These are phyloP conservation scores for Aspergillus sp. DNA, from an alignment of 2,329 filamentous ascomycete genomes.

Conservation along the genomic window DNA sequence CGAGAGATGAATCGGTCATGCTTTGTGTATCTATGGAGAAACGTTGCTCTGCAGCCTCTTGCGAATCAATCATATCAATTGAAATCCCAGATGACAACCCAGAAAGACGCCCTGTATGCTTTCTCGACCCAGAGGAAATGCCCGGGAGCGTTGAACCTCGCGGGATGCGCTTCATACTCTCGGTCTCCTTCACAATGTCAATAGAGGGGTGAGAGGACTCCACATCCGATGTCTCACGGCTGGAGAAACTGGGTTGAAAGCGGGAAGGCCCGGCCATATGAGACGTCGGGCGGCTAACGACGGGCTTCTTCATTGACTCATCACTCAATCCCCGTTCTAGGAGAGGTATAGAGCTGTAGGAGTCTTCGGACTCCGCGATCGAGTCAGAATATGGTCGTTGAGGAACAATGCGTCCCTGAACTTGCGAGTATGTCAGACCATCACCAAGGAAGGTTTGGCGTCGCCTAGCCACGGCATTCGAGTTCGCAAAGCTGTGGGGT, in stretches of 20 bases:
- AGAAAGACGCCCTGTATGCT: slow-evolving; percentile 56
- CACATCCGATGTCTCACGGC: slow-evolving; percentile 30
- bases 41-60: slow-evolving; percentile 37
- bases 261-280: slow-evolving; percentile 26
- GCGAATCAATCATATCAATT: slow-evolving; percentile 51
- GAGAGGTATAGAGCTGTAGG: slow-evolving; percentile 75
- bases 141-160: slow-evolving; percentile 46
- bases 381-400: slow-evolving; percentile 45
- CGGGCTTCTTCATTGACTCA: slow-evolving; percentile 53
- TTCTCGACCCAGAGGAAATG: slow-evolving; percentile 30
- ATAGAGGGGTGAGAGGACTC: slow-evolving; percentile 52
- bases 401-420: slow-evolving; percentile 30
- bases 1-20: slow-evolving; percentile 40
- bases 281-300: slow-evolving; percentile 21
- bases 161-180: slow-evolving; percentile 53
- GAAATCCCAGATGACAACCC: slow-evolving; percentile 56
- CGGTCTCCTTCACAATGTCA: slow-evolving; percentile 54
- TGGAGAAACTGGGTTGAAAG: slow-evolving; percentile 29
- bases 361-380: slow-evolving; percentile 66
- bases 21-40: slow-evolving; percentile 38
- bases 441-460: slow-evolving; percentile 28
- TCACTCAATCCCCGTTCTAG: slow-evolving; percentile 65
- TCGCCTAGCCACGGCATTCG: slow-evolving; percentile 23
- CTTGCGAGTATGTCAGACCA: slow-evolving; percentile 29
- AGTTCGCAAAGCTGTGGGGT: slow-evolving; percentile 5